Evolutionary conservation across 2,329 filamentous ascomycete species (phyloP).

Genomic region (Rutstroemia sp.): DNA sequence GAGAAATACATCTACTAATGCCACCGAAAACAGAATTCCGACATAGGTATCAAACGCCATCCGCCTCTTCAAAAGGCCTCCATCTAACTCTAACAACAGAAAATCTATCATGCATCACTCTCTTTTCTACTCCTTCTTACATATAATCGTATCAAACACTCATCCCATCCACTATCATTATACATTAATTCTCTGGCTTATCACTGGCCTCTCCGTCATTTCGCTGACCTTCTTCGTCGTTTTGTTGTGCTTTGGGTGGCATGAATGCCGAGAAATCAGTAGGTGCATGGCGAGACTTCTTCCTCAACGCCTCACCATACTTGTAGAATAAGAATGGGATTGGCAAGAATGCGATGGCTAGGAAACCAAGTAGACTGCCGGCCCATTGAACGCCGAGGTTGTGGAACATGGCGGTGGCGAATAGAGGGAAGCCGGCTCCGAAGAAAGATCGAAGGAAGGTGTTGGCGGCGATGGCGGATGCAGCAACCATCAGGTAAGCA

Average conservation of each 20-base stretch:
- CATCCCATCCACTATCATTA: neutral
- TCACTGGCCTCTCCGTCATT: neutral
- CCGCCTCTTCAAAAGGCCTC: no score
- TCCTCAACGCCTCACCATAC: constrained; percentile 51
- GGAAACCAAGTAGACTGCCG: constrained; percentile 33
- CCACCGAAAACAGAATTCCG: no score
- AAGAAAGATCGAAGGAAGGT: constrained; percentile 16
- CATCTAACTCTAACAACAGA: no score
- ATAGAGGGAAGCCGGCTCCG: constrained; percentile 22
- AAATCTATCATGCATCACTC: no score
- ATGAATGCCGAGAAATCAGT: constrained; percentile 4
- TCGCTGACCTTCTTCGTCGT: neutral
- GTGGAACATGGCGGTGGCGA: constrained; percentile 33
- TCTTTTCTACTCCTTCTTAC: no score
- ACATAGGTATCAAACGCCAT: no score
- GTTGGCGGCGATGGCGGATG: constrained; percentile 19
- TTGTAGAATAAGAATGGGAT: constrained; percentile 39
- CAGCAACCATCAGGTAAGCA: constrained; percentile 17
- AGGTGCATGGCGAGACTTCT: constrained; percentile 12
- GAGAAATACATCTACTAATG: no score
- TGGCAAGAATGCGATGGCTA: constrained; percentile 34
- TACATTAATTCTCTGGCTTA: neutral
- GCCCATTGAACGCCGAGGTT: constrained; percentile 34
- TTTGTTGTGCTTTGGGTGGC: neutral
- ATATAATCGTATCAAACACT: no score